Conservation (phyloP, 129 eudicot genomes). For the Arctium lappa region DNA sequence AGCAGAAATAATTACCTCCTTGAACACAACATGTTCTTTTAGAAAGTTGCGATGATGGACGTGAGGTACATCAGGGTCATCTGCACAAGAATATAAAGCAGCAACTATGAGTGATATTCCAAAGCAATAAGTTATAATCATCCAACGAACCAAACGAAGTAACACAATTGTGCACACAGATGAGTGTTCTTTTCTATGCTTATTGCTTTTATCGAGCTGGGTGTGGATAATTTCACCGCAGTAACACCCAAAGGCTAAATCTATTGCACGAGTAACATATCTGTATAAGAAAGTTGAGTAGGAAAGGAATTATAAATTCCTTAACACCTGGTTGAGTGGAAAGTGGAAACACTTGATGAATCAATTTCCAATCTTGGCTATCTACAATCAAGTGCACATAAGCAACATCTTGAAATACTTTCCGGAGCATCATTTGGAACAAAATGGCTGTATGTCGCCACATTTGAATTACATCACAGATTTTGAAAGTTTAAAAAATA, state of each 20-base stretch:
- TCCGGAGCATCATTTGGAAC: background rate
- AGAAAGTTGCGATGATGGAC: slow-evolving; percentile 71
- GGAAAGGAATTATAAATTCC: background rate
- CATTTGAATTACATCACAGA: background rate
- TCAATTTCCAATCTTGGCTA: background rate
- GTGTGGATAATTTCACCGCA: too few species aligned
- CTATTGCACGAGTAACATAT: too few species aligned
- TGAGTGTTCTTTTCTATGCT: background rate
- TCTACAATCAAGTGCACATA: background rate
- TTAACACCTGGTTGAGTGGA: background rate
- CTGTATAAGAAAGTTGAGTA: too few species aligned
- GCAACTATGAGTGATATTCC: slow-evolving; percentile 12
- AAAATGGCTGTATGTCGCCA: background rate
- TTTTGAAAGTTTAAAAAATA: background rate
- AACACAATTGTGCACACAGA: background rate
- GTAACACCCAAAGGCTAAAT: too few species aligned
- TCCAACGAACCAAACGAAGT: background rate
- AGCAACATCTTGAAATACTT: background rate
- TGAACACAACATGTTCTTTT: slow-evolving; percentile 83
- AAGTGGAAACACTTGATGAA: background rate
- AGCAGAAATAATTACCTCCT: slow-evolving; percentile 59
- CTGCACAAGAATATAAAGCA: slow-evolving; percentile 42
- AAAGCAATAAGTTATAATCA: background rate
- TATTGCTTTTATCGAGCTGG: background rate
- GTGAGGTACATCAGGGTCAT: slow-evolving; percentile 73